Percentiles rank a stretch among this genome's conserved stretches.
Conservation (phyloP, 768 basidiomycete genomes). For the Suillus alpinus region DNA sequence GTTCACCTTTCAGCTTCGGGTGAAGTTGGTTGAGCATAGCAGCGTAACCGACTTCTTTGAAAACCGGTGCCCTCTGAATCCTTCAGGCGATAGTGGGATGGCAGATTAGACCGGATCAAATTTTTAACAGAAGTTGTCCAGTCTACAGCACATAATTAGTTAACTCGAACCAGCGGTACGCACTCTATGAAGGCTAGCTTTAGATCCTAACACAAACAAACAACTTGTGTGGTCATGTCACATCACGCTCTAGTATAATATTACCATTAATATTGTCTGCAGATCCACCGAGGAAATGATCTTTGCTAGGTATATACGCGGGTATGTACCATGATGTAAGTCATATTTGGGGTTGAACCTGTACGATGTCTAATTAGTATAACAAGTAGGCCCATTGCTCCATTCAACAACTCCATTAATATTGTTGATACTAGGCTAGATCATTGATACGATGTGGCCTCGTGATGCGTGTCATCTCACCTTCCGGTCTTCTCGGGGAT, state of each 20-base stretch:
- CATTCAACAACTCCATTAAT: neutral
- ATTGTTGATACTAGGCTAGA: neutral
- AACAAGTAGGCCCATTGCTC: neutral
- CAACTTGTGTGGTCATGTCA: neutral
- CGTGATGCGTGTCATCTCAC: neutral
- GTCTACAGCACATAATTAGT: neutral
- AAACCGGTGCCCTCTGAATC: constrained; percentile 55
- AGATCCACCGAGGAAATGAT: neutral
- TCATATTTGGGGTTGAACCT: neutral
- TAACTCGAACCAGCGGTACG: no score
- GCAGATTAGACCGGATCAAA: constrained; percentile 13
- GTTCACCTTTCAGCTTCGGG: constrained; percentile 96
- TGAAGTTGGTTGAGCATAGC: constrained; percentile 51
- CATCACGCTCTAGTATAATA: neutral
- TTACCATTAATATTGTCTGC: neutral
- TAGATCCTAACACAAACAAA: neutral
- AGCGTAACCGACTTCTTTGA: constrained; percentile 61
- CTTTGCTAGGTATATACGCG: neutral
- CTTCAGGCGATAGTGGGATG: constrained; percentile 23
- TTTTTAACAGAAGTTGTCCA: constrained; percentile 5
- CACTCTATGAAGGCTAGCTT: neutral
- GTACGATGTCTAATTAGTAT: neutral
- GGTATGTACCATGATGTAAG: neutral
- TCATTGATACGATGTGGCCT: neutral
- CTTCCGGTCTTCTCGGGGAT: neutral